Conservation (phyloP, 2,329 filamentous ascomycete genomes). For the Cladophialophora exuberans region DNA sequence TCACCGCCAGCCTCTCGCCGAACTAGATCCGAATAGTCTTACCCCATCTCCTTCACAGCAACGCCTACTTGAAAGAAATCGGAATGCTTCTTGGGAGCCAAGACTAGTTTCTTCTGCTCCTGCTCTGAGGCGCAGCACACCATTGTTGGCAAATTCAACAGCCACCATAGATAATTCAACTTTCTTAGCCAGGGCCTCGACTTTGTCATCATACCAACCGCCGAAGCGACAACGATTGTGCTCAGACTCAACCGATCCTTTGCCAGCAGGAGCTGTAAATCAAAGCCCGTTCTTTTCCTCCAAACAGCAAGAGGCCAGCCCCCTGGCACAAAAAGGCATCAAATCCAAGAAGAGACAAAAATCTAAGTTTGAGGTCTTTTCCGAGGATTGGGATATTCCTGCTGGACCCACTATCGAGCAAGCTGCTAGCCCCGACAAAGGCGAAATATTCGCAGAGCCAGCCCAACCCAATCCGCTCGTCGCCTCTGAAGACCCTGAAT, state of each 20-base stretch:
- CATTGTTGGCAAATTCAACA: constrained; percentile 45
- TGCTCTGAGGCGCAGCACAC: constrained; percentile 39
- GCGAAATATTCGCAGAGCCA: background rate
- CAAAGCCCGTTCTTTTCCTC: constrained; percentile 55
- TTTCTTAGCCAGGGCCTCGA: constrained; percentile 44
- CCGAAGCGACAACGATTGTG: constrained; percentile 57
- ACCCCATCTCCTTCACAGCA: constrained; percentile 69
- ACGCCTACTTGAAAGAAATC: constrained; percentile 58
- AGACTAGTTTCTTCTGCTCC: constrained; percentile 50
- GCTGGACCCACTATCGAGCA: constrained; percentile 44
- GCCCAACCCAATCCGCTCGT: background rate
- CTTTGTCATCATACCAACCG: constrained; percentile 49
- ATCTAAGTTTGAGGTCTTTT: constrained; percentile 54
- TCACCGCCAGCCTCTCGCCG: constrained; percentile 65
- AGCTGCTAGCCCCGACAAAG: constrained; percentile 27
- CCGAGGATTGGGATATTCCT: constrained; percentile 57
- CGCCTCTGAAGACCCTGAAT: constrained; percentile 18
- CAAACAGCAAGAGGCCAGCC: constrained; percentile 41
- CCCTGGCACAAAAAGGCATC: constrained; percentile 41
- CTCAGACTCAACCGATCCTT: constrained; percentile 47
- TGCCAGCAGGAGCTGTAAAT: constrained; percentile 38
- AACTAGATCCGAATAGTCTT: constrained; percentile 69
- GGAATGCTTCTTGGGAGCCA: constrained; percentile 58
- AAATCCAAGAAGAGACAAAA: constrained; percentile 47
- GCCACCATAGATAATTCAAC: constrained; percentile 45